Conservation (phyloP, 2,329 filamentous ascomycete genomes). For the Apiospora aurea region DNA sequence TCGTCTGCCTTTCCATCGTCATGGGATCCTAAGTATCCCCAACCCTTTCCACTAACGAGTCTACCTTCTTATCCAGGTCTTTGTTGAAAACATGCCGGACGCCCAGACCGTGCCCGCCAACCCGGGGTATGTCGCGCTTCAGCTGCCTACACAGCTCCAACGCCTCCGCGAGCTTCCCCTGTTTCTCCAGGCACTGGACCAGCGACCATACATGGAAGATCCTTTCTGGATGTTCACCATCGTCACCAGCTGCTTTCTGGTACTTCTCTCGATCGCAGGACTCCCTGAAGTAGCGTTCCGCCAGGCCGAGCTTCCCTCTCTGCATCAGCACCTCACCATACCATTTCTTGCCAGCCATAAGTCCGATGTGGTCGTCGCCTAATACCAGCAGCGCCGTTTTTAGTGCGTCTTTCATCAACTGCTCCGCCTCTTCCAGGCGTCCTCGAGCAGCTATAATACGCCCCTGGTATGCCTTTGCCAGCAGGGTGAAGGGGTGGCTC, state of each 20-base stretch:
- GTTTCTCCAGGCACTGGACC: constrained; percentile 29
- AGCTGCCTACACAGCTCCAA: constrained; percentile 30
- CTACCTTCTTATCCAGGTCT: not conserved
- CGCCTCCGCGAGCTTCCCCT: constrained; percentile 30
- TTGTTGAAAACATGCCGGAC: constrained; percentile 24
- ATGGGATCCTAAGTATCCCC: not conserved
- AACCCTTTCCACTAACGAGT: not conserved
- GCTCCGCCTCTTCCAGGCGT: not conserved
- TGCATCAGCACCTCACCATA: constrained; percentile 28
- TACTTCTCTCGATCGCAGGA: constrained; percentile 29
- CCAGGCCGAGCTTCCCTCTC: constrained; percentile 27
- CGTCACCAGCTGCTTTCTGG: constrained; percentile 25
- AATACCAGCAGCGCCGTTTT: constrained; percentile 27
- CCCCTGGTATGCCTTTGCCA: constrained; percentile 25
- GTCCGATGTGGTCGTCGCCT: constrained; percentile 28
- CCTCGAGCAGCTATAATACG: constrained; percentile 27
- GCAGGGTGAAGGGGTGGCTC: constrained; percentile 31
- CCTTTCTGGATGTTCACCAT: constrained; percentile 34
- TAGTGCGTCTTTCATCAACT: constrained; percentile 24
- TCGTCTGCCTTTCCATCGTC: not conserved
- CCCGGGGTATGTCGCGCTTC: constrained; percentile 1
- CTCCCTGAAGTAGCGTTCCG: constrained; percentile 26
- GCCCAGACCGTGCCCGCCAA: constrained; percentile 28
- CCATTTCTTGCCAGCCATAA: constrained; percentile 29
- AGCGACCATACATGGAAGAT: constrained; percentile 30